Conservation (phyloP, 106 monocot genomes). For the Allium sativum region DNA sequence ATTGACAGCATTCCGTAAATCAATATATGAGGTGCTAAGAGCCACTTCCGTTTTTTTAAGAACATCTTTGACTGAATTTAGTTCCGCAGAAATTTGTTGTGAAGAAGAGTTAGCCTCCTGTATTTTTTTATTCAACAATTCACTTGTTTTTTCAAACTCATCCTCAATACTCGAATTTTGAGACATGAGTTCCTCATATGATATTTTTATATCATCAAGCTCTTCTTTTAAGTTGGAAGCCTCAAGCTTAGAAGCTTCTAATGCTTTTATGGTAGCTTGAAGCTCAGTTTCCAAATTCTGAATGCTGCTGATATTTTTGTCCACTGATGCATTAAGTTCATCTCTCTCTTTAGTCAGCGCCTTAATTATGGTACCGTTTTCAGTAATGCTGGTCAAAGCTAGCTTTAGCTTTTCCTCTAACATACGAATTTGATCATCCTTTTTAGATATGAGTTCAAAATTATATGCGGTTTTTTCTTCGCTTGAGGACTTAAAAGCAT, state of each 20-base stretch:
- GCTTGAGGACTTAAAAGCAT: slow-evolving; percentile 42
- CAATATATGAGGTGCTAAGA: slow-evolving; percentile 27
- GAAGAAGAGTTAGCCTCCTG: slow-evolving; percentile 45
- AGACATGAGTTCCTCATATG: slow-evolving; percentile 10
- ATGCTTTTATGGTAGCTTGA: slow-evolving; percentile 20
- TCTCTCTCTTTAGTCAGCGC: slow-evolving; percentile 56
- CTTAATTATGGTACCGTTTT: slow-evolving; percentile 18
- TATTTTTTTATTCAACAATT: slow-evolving; percentile 20
- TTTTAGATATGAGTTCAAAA: slow-evolving; percentile 48
- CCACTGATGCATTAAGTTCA: slow-evolving; percentile 24
- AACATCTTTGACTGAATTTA: slow-evolving; percentile 34
- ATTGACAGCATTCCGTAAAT: slow-evolving; percentile 31
- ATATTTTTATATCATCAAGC: slow-evolving; percentile 8
- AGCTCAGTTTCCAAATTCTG: slow-evolving; percentile 44
- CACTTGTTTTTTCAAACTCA: slow-evolving; percentile 8
- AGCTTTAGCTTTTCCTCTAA: slow-evolving; percentile 42
- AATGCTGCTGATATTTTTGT: slow-evolving; percentile 30
- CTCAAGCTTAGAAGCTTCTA: slow-evolving; percentile 31
- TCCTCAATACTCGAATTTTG: slow-evolving; percentile 7
- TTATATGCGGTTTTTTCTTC: slow-evolving; percentile 28
- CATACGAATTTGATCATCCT: slow-evolving; percentile 37
- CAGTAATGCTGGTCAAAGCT: slow-evolving; percentile 26
- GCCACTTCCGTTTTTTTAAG: slow-evolving; percentile 36
- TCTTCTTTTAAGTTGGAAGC: slow-evolving; percentile 17
- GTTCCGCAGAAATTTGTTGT: slow-evolving; percentile 43